Evolutionary conservation across 2,329 filamentous ascomycete species (phyloP).

Genomic region (Onygena corvina): DNA sequence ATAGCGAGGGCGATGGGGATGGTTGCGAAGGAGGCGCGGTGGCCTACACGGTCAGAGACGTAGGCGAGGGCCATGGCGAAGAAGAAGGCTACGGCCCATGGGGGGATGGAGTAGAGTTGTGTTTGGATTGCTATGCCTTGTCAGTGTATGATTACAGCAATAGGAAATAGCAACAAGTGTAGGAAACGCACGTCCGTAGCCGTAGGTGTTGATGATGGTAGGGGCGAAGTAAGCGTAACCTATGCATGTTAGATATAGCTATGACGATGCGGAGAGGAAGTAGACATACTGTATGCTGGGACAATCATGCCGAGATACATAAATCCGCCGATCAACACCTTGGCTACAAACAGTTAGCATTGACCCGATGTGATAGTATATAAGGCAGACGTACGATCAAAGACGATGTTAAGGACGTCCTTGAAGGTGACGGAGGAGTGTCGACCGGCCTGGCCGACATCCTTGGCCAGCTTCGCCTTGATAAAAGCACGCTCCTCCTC

Average conservation of each 20-base stretch:
- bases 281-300: slow-evolving; percentile 51
- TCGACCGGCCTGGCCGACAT: slow-evolving; percentile 55
- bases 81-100: slow-evolving; percentile 61
- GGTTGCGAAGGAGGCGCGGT: slow-evolving; percentile 64
- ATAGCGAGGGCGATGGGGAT: slow-evolving; percentile 58
- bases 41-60: slow-evolving; percentile 56
- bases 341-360: slow-evolving; percentile 30
- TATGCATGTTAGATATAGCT: slow-evolving; percentile 15
- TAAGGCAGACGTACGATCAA: slow-evolving; percentile 42
- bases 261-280: slow-evolving; percentile 1
- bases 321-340: slow-evolving; percentile 60
- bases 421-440: slow-evolving; percentile 48
- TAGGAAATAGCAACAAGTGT: neutral
- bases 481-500: slow-evolving; percentile 58
- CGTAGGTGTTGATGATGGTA: slow-evolving; percentile 55
- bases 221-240: slow-evolving; percentile 65
- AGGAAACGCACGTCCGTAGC: slow-evolving; percentile 41
- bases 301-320: slow-evolving; percentile 76
- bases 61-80: slow-evolving; percentile 66
- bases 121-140: slow-evolving; percentile 34
- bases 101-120: slow-evolving; percentile 42
- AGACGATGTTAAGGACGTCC: slow-evolving; percentile 54
- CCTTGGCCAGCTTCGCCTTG: slow-evolving; percentile 52
- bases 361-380: neutral
- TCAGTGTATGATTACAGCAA: too few species aligned